Evolutionary conservation across 805 yeast species (phyloP).

Genomic region (Kurtzmaniella cleridarum): DNA sequence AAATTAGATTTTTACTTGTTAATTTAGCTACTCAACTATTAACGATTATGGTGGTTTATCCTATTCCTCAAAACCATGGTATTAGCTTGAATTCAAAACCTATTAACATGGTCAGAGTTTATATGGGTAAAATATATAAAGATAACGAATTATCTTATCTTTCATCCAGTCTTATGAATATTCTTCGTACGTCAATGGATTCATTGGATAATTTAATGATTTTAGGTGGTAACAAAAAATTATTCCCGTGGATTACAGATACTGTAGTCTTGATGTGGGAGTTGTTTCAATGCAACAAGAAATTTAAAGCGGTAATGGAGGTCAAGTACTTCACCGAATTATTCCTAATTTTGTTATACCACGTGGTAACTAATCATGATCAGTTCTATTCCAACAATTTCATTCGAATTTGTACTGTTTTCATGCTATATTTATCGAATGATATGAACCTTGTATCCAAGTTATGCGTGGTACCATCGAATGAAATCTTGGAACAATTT

Average conservation of each 20-base stretch:
- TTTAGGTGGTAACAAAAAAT: not conserved
- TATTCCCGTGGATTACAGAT: slow-evolving; percentile 46
- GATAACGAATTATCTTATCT: slow-evolving; percentile 51
- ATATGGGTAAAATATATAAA: slow-evolving; percentile 48
- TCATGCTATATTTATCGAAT: slow-evolving; percentile 47
- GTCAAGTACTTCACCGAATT: slow-evolving; percentile 49
- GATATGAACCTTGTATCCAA: slow-evolving; percentile 31
- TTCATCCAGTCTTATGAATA: slow-evolving; percentile 41
- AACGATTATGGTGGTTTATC: slow-evolving; percentile 55
- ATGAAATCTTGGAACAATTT: slow-evolving; percentile 41
- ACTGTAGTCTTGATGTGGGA: slow-evolving; percentile 69
- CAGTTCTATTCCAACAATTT: slow-evolving; percentile 34
- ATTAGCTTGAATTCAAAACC: slow-evolving; percentile 14
- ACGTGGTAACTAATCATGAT: slow-evolving; percentile 46
- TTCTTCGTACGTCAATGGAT: slow-evolving; percentile 43
- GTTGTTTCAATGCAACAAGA: slow-evolving; percentile 63
- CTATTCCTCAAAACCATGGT: slow-evolving; percentile 43
- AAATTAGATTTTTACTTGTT: slow-evolving; percentile 43
- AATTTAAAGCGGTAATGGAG: slow-evolving; percentile 36
- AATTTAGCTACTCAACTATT: slow-evolving; percentile 59
- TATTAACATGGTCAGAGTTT: slow-evolving; percentile 44
- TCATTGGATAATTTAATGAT: slow-evolving; percentile 8
- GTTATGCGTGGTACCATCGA: slow-evolving; percentile 39
- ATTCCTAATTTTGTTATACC: slow-evolving; percentile 48
- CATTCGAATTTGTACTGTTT: slow-evolving; percentile 46